phyloP scores from a whole-genome alignment of 768 basidiomycete genomes.

The Boletus pseudopeckii region DNA sequence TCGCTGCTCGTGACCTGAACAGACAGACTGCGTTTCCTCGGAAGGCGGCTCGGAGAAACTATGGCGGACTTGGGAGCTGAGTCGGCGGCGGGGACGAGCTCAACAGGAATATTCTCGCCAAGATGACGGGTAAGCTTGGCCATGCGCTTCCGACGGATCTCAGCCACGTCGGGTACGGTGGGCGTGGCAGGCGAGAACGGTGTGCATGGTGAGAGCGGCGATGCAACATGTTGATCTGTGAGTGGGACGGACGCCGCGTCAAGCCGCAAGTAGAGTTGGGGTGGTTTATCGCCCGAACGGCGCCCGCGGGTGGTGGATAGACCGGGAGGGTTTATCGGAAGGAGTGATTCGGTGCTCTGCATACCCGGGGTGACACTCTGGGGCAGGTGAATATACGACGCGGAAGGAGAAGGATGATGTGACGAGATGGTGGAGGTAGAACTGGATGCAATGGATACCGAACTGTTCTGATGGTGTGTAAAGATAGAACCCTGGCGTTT shows the following conservation, averaged over 20 bases:
- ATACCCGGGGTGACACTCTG: neutral
- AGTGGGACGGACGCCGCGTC: constrained; percentile 15
- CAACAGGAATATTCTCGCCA: constrained; percentile 56
- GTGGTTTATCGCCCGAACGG: constrained; percentile 14
- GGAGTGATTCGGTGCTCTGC: constrained; percentile 11
- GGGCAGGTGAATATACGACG: constrained; percentile 18
- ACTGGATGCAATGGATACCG: constrained; percentile 20
- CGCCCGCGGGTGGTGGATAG: constrained; percentile 12
- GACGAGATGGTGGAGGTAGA: constrained; percentile 12
- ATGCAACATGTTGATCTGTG: constrained; percentile 5
- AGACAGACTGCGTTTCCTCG: constrained; percentile 18
- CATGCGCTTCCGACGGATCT: constrained; percentile 46
- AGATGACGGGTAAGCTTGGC: constrained; percentile 56
- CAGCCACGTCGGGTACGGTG: constrained; percentile 25
- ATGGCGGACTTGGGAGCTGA: neutral
- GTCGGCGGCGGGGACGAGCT: constrained; percentile 42
- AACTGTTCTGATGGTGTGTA: constrained; percentile 18
- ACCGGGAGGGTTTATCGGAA: constrained; percentile 16
- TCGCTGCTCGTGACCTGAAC: constrained; percentile 1
- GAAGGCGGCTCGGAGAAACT: neutral
- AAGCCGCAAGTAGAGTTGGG: constrained; percentile 22
- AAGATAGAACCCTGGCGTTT: constrained; percentile 35
- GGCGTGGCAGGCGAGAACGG: constrained; percentile 20
- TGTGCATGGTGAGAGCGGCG: constrained; percentile 11
- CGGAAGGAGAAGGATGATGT: constrained; percentile 10